These are phyloP conservation scores for Paecilomyces dactylethromorphus DNA, from an alignment of 2,329 filamentous ascomycete species.

Conservation along the genomic window DNA sequence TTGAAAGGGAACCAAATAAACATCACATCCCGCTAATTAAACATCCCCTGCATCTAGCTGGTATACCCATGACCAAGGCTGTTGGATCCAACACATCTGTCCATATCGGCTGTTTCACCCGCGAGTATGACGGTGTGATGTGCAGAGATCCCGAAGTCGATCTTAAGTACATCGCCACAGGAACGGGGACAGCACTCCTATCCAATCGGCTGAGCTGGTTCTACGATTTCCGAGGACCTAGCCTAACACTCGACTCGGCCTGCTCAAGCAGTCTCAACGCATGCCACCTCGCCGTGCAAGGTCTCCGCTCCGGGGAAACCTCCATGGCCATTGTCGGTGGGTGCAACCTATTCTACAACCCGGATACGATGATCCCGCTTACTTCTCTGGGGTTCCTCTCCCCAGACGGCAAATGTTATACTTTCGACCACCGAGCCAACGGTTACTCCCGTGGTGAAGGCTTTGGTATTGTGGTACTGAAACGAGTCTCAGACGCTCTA, in stretches of 20 bases:
- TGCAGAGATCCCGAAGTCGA: background rate
- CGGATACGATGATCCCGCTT: constrained; percentile 21
- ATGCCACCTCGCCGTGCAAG: constrained; percentile 4
- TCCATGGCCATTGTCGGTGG: constrained; percentile 16
- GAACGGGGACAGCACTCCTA: background rate
- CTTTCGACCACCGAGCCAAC: constrained; percentile 52
- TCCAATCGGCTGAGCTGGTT: constrained; percentile 8
- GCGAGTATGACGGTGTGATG: background rate
- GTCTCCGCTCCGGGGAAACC: background rate
- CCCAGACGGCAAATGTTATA: constrained; percentile 38
- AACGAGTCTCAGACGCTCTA: constrained; percentile 28
- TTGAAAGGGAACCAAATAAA: constrained; percentile 1
- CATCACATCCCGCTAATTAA: too few species aligned
- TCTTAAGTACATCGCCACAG: background rate
- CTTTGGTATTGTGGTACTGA: constrained; percentile 50
- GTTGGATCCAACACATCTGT: constrained; percentile 1
- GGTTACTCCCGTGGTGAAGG: constrained; percentile 61
- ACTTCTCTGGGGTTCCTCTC: constrained; percentile 40
- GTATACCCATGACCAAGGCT: too few species aligned
- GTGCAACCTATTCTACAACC: constrained; percentile 30
- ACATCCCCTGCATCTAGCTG: too few species aligned
- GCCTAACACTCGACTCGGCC: constrained; percentile 6
- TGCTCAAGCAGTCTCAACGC: constrained; percentile 8
- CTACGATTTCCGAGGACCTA: constrained; percentile 8
- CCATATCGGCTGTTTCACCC: constrained; percentile 1